Evolutionary conservation across 257 asterid species (phyloP), one percentile per base, ranked within the genome.

Genomic region (Solanum medicagineum): DNA sequence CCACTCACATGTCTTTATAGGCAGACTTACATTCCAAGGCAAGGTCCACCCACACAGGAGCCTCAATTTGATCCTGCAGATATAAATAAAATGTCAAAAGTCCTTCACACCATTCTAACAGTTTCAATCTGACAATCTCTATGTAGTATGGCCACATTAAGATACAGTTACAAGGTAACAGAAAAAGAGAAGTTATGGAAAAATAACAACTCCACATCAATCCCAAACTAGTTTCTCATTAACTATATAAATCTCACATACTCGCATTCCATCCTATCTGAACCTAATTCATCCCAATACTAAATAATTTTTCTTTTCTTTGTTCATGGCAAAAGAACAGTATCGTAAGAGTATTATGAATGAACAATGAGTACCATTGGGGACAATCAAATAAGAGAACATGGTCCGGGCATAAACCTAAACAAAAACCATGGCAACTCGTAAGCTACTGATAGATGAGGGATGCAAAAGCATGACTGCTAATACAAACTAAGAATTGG

Each of bases 41-140:
- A 75, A 91, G 89, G 81, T 91, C 92, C 55, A 86, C 89, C 93
- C 93, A 88, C 91, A 82, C 84, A 26, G 91, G 93, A 16, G 92
- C 93, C 55, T 91, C 92, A 71, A 90, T 90, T 81, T 90, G 90
- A 85, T 90, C 92, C 93, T 91, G 89, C 79, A 71, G 32, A 71
- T 47, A 85, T 55, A 53, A 85, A 32, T 32, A 57, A 55, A 81
- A 40, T 57, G 40, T 40, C 19, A 9, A 62, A 69, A 5, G 17
- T 22, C 26, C 26, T 57, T 32, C 16, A 16, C 44, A 24, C 36
- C 57, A 65, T 26, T 83, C 53, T 16, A 65, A 26, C 45, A 60
- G 74, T 81, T 59, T 44, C 29, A 69, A 86, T 32, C 36, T 32
- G 36, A 32, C 36, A 32, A 32, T 15, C 32, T 13, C 17, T 66